Evolutionary conservation across 768 basidiomycete species (phyloP).

Genomic region (Hirschioporus abietinus): DNA sequence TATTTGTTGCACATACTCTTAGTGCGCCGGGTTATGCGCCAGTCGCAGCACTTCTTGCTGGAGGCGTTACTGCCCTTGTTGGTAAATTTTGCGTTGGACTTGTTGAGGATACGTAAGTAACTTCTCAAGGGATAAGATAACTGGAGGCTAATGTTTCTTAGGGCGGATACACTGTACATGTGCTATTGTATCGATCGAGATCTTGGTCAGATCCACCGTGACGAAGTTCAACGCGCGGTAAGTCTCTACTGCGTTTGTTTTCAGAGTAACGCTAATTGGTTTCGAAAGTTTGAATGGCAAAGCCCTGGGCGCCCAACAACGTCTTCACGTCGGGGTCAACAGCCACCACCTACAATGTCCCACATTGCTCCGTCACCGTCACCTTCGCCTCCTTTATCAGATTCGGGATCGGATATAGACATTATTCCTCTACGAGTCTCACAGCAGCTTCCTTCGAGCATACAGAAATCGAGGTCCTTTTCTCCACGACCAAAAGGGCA

Average conservation of each 20-base stretch:
- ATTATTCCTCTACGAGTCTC: neutral
- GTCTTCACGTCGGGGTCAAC: neutral
- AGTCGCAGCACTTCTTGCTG: constrained; percentile 70
- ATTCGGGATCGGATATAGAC: neutral
- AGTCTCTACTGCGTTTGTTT: constrained; percentile 17
- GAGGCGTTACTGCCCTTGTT: constrained; percentile 74
- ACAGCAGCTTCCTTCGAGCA: neutral
- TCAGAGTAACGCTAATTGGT: neutral
- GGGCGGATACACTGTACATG: constrained; percentile 60
- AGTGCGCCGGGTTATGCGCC: constrained; percentile 66
- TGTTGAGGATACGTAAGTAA: constrained; percentile 64
- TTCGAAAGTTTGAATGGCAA: neutral
- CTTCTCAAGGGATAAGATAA: neutral
- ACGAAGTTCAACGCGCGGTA: constrained; percentile 53
- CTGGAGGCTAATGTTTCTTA: constrained; percentile 18
- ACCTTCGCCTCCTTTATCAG: neutral
- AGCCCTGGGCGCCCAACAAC: neutral
- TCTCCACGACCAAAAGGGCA: neutral
- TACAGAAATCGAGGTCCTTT: neutral
- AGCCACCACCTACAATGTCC: neutral
- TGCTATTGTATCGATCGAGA: constrained; percentile 65
- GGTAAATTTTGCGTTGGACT: constrained; percentile 80
- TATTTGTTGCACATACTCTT: constrained; percentile 84
- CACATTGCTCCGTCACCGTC: neutral
- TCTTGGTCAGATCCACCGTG: constrained; percentile 41